Evolutionary conservation across 306 rosid species (phyloP).

Genomic region (Inga laurina): DNA sequence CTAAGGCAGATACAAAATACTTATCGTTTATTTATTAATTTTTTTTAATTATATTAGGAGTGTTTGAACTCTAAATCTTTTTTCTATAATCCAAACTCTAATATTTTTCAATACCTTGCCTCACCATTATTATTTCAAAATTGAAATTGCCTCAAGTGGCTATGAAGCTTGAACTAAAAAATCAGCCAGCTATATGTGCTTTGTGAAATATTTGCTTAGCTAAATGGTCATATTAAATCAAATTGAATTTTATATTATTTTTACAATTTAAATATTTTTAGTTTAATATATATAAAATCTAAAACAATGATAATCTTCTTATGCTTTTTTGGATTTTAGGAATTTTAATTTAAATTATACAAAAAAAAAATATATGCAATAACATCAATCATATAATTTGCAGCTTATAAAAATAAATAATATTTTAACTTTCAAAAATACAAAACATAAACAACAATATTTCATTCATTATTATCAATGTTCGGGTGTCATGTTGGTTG

Average conservation of each 20-base stretch:
- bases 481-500: too few species aligned
- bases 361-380: too few species aligned
- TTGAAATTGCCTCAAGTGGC: neutral
- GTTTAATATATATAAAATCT: neutral
- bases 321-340: too few species aligned
- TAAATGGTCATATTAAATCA: neutral
- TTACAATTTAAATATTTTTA: neutral
- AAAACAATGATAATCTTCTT: too few species aligned
- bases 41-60: neutral
- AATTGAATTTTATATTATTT: neutral
- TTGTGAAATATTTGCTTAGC: too few species aligned
- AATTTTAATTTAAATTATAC: neutral
- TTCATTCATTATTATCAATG: too few species aligned
- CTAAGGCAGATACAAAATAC: neutral
- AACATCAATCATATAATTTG: neutral
- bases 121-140: neutral
- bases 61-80: neutral
- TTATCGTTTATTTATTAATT: neutral
- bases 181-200: neutral
- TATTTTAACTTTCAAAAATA: too few species aligned
- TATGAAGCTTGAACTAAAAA: neutral
- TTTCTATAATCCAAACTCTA: too few species aligned
- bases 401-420: neutral
- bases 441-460: too few species aligned
- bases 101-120: neutral